Conservation (phyloP, 371 early-diverging fungal genomes). For the Lichtheimia corymbifera region DNA sequence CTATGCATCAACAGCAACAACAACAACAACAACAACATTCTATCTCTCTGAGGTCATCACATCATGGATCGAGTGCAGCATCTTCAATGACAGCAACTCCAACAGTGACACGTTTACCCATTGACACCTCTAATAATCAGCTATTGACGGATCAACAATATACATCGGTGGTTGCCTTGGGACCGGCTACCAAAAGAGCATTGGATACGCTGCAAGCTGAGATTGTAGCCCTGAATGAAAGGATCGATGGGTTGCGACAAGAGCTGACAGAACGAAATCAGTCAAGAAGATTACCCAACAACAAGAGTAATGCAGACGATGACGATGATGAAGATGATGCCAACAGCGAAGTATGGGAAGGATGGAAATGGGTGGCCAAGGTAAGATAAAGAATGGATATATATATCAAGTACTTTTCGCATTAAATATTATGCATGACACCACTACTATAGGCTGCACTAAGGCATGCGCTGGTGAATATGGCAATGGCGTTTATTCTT, state of each 20-base stretch:
- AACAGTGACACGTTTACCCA: background rate
- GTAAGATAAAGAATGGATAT: conserved; percentile 14
- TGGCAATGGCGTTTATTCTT: conserved; percentile 32
- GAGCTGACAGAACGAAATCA: conserved; percentile 24
- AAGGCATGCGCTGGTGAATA: conserved; percentile 41
- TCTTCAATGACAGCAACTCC: conserved; percentile 36
- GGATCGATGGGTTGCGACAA: conserved; percentile 42
- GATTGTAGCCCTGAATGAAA: conserved; percentile 44
- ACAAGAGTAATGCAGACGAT: background rate
- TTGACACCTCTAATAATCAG: background rate
- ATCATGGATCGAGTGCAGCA: conserved; percentile 19
- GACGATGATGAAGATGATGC: background rate
- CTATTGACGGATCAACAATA: conserved; percentile 17
- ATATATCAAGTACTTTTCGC: background rate
- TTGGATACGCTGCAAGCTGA: conserved; percentile 44
- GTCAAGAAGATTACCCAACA: background rate
- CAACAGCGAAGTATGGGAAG: conserved; percentile 25
- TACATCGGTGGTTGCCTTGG: conserved; percentile 27
- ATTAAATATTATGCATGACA: background rate
- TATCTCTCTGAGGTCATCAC: background rate
- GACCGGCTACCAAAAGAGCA: conserved; percentile 44
- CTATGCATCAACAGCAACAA: background rate
- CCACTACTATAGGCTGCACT: conserved; percentile 29
- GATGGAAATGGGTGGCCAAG: conserved; percentile 47
- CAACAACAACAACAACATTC: background rate